Base-by-base conservation (phyloP, 1,284 basidiomycete species). In the Naganishia liquefaciens region DNA sequence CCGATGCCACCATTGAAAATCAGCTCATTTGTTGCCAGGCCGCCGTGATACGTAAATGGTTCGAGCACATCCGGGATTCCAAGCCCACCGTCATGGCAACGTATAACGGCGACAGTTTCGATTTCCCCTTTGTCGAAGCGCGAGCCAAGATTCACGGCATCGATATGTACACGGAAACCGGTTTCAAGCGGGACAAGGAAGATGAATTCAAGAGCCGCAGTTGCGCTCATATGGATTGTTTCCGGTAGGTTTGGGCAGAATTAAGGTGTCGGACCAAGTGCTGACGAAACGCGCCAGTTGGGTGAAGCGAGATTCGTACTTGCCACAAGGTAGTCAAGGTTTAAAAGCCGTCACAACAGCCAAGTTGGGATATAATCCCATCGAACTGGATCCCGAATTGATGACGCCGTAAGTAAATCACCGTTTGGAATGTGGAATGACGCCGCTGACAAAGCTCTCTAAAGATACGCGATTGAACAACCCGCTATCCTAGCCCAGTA, bases 261-360 rank as follows among this genome's bases (percentile, higher is more conserved):
- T 5, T 28, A 23, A 30, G 42, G 7, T 37, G 10, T 6, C 28
- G 9, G 19, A 13, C 33, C 9, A 27, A 3, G 2, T 21, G 3
- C 47, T 49, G 15, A 47, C 43, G 11, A 19, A 17, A 43, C 13
- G 21, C 28, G 10, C 25, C 47, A 79, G 78, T 73, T 99, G 96
- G 96, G 96, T 99, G 61, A 99, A 99, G 80, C 89, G 96, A 51
- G 96, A 99, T 80, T 98, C 94, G n/a, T 99, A 99, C 76, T 82
- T 99, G 6, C 96, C 96, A 0, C 96, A 99, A 80, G 96, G 96
- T 39, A 93, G 90, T 82, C 96, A 99, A 77, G 96, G 96, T 74
- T 82, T 99, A 75, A 99, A 99, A 65, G 96, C 96, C 0, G 96
- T 99, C 37, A 99, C 96, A 0, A 95, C 91, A 0, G 88, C 91